Evolutionary conservation across 2,329 filamentous ascomycete species (phyloP).

Genomic region (Colletotrichum costaricense): DNA sequence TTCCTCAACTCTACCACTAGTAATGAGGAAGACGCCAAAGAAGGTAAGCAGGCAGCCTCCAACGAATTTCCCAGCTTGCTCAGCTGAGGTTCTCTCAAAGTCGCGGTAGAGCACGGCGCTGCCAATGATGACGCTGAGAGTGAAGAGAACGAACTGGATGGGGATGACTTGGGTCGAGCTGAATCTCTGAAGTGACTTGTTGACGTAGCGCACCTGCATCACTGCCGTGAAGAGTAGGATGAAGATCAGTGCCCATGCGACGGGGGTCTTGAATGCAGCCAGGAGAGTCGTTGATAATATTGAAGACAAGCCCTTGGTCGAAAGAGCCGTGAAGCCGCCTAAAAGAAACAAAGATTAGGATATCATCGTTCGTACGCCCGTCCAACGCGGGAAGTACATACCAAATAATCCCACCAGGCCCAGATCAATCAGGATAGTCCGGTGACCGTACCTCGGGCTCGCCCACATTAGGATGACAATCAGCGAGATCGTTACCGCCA

Average conservation of each 20-base stretch:
- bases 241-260: conserved; percentile 87
- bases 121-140: conserved; percentile 92
- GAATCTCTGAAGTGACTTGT: conserved; percentile 87
- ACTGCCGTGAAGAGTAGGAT: conserved; percentile 86
- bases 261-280: conserved; percentile 88
- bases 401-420: conserved; percentile 94
- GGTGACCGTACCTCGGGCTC: conserved; percentile 85
- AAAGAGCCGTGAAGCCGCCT: conserved; percentile 96
- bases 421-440: conserved; percentile 90
- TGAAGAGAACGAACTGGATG: conserved; percentile 97
- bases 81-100: conserved; percentile 83
- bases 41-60: conserved; percentile 94
- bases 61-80: conserved; percentile 85
- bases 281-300: conserved; percentile 92
- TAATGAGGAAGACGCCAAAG: conserved; percentile 96
- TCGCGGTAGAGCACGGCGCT: conserved; percentile 95
- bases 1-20: conserved; percentile 76
- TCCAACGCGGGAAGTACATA: conserved; percentile 50
- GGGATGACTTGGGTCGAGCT: conserved; percentile 98
- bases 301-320: conserved; percentile 96
- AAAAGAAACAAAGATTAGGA: not conserved
- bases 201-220: conserved; percentile 98
- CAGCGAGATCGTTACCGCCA: conserved; percentile 78
- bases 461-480: conserved; percentile 84
- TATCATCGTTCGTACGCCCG: not conserved